phyloP scores from a whole-genome alignment of 192 early-diverging fungal species.

The Kappamyces sp. region DNA sequence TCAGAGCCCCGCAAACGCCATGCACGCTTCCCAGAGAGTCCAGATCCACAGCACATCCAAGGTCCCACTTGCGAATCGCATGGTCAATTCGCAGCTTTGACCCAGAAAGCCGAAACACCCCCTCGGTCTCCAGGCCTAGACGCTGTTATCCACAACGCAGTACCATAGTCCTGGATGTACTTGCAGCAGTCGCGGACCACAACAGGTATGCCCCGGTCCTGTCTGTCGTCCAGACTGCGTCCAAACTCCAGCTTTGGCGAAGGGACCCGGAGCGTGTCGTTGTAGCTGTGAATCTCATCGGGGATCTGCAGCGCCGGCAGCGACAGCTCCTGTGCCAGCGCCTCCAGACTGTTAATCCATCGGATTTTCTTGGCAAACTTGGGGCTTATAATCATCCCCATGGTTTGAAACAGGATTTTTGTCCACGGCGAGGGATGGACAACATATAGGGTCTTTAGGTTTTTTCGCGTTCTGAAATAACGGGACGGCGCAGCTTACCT shows the following conservation, averaged over 20 bases:
- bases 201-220: no score
- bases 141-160: background rate
- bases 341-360: conserved; percentile 5
- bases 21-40: background rate
- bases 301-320: conserved; percentile 7
- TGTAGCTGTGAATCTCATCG: background rate
- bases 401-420: conserved; percentile 74
- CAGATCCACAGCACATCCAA: background rate
- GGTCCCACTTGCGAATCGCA: background rate
- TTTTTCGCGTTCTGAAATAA: conserved; percentile 73
- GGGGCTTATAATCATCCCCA: conserved; percentile 74
- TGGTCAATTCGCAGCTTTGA: conserved; percentile 2
- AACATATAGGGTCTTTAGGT: conserved; percentile 85
- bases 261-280: no score
- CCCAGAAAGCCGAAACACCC: conserved; percentile 9
- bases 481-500: background rate
- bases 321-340: background rate
- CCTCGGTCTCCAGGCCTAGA: conserved; percentile 12
- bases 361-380: conserved; percentile 4
- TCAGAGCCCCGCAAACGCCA: background rate
- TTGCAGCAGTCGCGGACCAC: no score
- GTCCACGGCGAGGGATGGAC: conserved; percentile 87
- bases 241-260: no score
- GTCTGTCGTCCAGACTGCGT: no score
- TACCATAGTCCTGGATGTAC: background rate